Conservation (phyloP, 1,284 basidiomycete species). For the Termitomyces sp. region DNA sequence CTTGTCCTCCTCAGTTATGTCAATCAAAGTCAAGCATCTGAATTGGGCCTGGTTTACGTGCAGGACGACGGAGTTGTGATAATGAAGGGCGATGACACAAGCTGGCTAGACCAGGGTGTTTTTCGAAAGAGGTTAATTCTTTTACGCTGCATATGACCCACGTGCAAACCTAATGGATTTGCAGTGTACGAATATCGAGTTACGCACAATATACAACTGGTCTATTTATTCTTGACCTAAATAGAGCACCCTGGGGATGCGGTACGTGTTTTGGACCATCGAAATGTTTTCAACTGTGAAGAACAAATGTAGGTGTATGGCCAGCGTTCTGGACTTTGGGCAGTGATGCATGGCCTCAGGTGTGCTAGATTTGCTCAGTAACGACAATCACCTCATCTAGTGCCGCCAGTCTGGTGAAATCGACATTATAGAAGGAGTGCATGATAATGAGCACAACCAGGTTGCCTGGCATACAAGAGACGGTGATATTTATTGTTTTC, state of each 20-base stretch:
- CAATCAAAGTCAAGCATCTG: conserved; percentile 42
- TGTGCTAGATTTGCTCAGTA: conserved; percentile 22
- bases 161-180: background rate
- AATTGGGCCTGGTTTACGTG: conserved; percentile 46
- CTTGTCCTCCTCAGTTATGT: conserved; percentile 42
- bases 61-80: conserved; percentile 53
- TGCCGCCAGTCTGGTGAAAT: conserved; percentile 62
- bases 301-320: conserved; percentile 47
- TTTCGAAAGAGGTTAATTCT: conserved; percentile 47
- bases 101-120: conserved; percentile 43
- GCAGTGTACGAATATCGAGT: conserved; percentile 59
- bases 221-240: conserved; percentile 65
- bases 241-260: conserved; percentile 68
- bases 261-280: conserved; percentile 33
- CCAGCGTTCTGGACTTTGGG: conserved; percentile 62
- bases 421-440: conserved; percentile 77
- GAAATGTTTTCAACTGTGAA: conserved; percentile 7
- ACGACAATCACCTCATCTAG: background rate
- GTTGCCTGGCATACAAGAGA: conserved; percentile 67
- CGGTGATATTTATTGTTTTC: conserved; percentile 27
- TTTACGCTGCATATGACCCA: background rate
- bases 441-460: conserved; percentile 73
- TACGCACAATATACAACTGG: conserved; percentile 56
- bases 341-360: conserved; percentile 51
- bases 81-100: conserved; percentile 71